Evolutionary conservation across 2,329 filamentous ascomycete species (phyloP).

Genomic region (Biscogniauxia marginata): DNA sequence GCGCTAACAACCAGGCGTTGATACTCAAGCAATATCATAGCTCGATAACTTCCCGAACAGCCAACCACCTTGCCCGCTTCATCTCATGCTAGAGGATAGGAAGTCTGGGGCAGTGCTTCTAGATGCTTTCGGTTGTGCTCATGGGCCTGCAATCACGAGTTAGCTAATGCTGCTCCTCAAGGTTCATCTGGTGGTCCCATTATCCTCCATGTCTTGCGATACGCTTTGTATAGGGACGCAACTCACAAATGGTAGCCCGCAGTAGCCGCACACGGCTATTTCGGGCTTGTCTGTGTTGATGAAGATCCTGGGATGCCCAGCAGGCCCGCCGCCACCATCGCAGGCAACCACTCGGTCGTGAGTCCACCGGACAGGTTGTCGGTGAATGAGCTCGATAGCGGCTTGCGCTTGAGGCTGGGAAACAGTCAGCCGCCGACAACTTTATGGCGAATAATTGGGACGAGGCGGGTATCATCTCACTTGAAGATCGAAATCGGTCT

Average conservation of each 20-base stretch:
- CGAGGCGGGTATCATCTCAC: constrained; percentile 52
- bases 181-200: too few relatives aligned
- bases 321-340: constrained; percentile 86
- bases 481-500: constrained; percentile 91
- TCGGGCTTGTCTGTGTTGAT: constrained; percentile 98
- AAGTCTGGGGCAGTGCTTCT: constrained; percentile 74
- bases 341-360: constrained; percentile 80
- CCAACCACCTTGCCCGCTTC: neutral
- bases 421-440: constrained; percentile 29
- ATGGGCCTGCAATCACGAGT: constrained; percentile 64
- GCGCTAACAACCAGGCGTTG: constrained; percentile 7
- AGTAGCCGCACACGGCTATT: constrained; percentile 88
- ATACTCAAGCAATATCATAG: constrained; percentile 10
- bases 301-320: constrained; percentile 89
- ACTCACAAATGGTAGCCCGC: constrained; percentile 87
- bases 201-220: constrained; percentile 1
- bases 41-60: constrained; percentile 3
- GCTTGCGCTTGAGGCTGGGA: constrained; percentile 79
- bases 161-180: too few relatives aligned
- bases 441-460: constrained; percentile 1
- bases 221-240: constrained; percentile 1
- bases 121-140: constrained; percentile 84
- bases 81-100: constrained; percentile 70
- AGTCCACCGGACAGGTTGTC: constrained; percentile 91
- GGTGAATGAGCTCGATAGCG: constrained; percentile 94